phyloP scores from a whole-genome alignment of 202 grass and related monocot species.

The Alloteropsis angusta region DNA sequence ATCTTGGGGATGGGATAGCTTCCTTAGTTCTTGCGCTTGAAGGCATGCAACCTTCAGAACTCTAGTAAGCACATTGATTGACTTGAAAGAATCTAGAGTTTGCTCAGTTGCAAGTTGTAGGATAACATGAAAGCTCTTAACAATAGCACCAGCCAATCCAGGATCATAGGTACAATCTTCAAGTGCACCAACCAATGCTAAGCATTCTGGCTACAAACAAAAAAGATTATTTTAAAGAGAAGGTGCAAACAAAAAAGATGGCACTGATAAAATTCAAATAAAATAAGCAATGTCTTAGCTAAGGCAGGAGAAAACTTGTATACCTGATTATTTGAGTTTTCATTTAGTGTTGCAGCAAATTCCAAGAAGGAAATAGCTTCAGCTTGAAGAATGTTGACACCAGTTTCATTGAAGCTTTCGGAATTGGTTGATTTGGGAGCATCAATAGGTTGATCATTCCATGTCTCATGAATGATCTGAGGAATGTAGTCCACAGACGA shows the following conservation, averaged over 20 bases:
- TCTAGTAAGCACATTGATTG: slow-evolving; percentile 59
- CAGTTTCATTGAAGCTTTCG: slow-evolving; percentile 31
- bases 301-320: slow-evolving; percentile 9
- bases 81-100: slow-evolving; percentile 74
- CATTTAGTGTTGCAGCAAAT: slow-evolving; percentile 78
- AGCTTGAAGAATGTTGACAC: slow-evolving; percentile 62
- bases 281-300: slow-evolving; percentile 1
- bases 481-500: slow-evolving; percentile 35
- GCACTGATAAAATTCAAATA: slow-evolving; percentile 1
- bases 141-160: slow-evolving; percentile 58
- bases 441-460: slow-evolving; percentile 28
- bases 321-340: slow-evolving; percentile 92
- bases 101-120: slow-evolving; percentile 74
- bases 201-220: slow-evolving; percentile 90
- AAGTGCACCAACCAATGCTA: slow-evolving; percentile 55
- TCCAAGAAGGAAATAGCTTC: slow-evolving; percentile 99
- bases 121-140: slow-evolving; percentile 84
- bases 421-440: slow-evolving; percentile 19
- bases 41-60: slow-evolving; percentile 72
- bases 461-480: slow-evolving; percentile 10
- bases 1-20: slow-evolving; percentile 25
- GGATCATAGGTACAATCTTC: slow-evolving; percentile 59
- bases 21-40: slow-evolving; percentile 72
- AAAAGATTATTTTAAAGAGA: slow-evolving; percentile 23
- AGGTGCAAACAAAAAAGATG: slow-evolving; percentile 13